Percentiles rank a stretch among this genome's conserved stretches.
Evolutionary conservation across 179 eudicot species (phyloP).

Genomic region (Silene noctiflora): DNA sequence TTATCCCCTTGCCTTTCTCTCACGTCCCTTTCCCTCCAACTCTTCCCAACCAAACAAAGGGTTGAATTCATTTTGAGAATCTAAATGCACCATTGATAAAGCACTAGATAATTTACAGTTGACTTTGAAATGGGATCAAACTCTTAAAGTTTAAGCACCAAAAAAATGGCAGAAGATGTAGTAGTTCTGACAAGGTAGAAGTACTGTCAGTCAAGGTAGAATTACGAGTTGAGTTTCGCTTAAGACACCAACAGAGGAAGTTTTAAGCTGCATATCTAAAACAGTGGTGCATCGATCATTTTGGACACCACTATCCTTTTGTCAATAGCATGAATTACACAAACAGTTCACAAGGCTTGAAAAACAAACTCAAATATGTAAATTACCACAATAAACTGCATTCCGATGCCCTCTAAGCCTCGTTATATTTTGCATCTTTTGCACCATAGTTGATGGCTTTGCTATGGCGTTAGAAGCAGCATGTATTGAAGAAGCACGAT

Average conservation of each 20-base stretch:
- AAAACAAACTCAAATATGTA: constrained; percentile 14
- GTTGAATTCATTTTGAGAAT: not conserved
- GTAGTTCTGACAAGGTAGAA: no score
- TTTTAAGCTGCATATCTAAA: no score
- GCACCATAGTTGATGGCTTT: constrained; percentile 91
- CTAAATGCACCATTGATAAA: not conserved
- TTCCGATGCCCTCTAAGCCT: constrained; percentile 79
- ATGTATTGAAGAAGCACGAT: constrained; percentile 83
- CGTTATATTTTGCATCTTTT: constrained; percentile 83
- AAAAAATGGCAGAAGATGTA: no score
- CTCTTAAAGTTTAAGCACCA: no score
- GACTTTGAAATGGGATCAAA: no score
- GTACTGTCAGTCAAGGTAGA: no score
- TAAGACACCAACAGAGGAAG: no score
- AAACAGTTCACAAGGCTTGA: not conserved
- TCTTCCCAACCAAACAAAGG: no score
- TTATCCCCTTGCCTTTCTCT: no score
- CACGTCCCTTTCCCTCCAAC: no score
- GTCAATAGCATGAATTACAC: not conserved
- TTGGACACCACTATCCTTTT: not conserved
- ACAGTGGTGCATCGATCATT: not conserved
- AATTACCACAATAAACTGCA: constrained; percentile 94
- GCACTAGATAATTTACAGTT: not conserved
- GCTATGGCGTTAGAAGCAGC: constrained; percentile 89
- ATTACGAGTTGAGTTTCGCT: no score